phyloP scores from a whole-genome alignment of 495 filamentous ascomycete species.

The Aspergillus biplanus region DNA sequence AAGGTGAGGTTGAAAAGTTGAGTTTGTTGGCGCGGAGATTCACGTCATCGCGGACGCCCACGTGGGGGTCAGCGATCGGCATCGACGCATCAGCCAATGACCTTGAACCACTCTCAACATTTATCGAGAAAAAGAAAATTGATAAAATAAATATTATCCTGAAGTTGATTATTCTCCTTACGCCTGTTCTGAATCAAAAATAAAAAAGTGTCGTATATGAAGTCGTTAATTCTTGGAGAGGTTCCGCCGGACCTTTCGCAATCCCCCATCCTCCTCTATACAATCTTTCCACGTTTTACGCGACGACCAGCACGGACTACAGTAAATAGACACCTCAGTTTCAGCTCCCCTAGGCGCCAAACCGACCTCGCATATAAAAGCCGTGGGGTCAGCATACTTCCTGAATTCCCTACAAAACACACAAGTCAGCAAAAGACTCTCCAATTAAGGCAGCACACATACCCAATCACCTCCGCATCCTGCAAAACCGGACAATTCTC shows the following conservation, averaged over 20 bases:
- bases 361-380: not conserved
- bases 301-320: not conserved
- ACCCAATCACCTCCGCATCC: not conserved
- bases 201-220: no score
- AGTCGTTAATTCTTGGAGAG: not conserved
- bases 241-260: not conserved
- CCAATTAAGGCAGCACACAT: not conserved
- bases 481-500: constrained; percentile 8
- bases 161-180: no score
- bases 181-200: no score
- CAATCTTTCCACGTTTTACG: not conserved
- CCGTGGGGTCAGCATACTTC: not conserved
- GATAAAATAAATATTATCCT: no score
- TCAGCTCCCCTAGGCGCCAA: not conserved
- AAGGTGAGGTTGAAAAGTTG: no score
- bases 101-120: no score
- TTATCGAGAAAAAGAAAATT: no score
- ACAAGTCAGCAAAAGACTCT: not conserved
- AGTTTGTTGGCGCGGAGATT: no score
- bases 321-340: not conserved
- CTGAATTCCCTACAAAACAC: not conserved
- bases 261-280: not conserved
- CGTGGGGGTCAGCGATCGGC: no score
- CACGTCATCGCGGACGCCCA: no score
- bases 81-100: no score